phyloP scores from a whole-genome alignment of 345 rosid species.

The Moricandia arvensis region DNA sequence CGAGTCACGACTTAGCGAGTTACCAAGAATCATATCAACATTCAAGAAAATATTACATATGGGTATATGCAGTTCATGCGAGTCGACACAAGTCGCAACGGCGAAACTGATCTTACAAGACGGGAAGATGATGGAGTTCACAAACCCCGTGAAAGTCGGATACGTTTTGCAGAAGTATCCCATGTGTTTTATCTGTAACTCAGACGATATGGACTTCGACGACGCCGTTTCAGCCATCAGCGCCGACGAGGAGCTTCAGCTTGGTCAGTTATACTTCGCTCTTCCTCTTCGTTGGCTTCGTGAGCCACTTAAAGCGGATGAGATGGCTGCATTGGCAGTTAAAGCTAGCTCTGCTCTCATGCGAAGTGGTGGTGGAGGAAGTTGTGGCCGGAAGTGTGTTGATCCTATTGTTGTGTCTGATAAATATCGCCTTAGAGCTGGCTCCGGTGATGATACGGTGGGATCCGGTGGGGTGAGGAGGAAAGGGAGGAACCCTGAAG shows the following conservation, averaged over 20 bases:
- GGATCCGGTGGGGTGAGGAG: conserved; percentile 20
- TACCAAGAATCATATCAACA: not conserved
- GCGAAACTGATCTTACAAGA: conserved; percentile 81
- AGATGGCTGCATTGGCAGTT: conserved; percentile 98
- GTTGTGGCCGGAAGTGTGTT: conserved; percentile 25
- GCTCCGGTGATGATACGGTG: conserved; percentile 26
- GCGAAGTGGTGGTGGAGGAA: conserved; percentile 22
- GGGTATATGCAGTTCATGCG: conserved; percentile 91
- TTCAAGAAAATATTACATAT: conserved; percentile 32
- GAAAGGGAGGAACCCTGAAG: conserved; percentile 26
- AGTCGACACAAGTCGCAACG: conserved; percentile 63
- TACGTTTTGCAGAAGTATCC: conserved; percentile 59
- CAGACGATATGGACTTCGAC: conserved; percentile 96
- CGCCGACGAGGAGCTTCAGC: conserved; percentile 75
- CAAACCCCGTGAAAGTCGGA: conserved; percentile 76
- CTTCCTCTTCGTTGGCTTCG: conserved; percentile 63
- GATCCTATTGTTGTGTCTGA: conserved; percentile 35
- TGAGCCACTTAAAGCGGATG: conserved; percentile 67
- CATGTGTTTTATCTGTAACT: conserved; percentile 73
- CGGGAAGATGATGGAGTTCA: conserved; percentile 73
- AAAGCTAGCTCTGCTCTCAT: conserved; percentile 87
- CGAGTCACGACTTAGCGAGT: conserved; percentile 23
- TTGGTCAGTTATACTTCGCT: conserved; percentile 85
- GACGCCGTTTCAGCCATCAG: conserved; percentile 59
- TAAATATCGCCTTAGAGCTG: conserved; percentile 23